These are phyloP conservation scores for Colletotrichum higginsianum DNA, from an alignment of 2,329 filamentous ascomycete species.

Conservation along the genomic window DNA sequence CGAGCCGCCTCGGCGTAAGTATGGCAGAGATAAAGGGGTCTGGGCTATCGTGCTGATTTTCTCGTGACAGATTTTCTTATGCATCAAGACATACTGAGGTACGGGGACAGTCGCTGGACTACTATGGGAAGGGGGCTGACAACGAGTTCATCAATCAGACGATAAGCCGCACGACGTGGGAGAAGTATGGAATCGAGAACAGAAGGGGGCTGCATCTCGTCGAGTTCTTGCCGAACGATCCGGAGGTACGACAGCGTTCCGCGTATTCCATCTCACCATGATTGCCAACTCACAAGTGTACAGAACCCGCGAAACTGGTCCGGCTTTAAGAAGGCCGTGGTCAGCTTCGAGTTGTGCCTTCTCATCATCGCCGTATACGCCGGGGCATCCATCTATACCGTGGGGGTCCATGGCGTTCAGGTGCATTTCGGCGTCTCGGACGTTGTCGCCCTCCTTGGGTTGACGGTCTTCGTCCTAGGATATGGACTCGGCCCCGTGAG, in stretches of 20 bases:
- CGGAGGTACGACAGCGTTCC: constrained; percentile 23
- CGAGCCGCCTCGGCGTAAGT: neutral
- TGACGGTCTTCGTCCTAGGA: constrained; percentile 84
- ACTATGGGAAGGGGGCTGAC: neutral
- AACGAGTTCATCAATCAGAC: constrained; percentile 17
- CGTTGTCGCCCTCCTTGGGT: constrained; percentile 79
- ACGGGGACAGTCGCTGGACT: constrained; percentile 4
- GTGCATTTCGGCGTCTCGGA: constrained; percentile 77
- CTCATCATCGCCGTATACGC: constrained; percentile 33
- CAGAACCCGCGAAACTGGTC: constrained; percentile 89
- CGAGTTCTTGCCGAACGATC: constrained; percentile 37
- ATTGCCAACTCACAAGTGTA: neutral
- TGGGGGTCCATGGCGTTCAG: constrained; percentile 76
- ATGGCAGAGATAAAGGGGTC: neutral
- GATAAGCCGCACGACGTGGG: constrained; percentile 16
- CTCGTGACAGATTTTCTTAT: neutral
- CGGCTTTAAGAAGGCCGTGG: constrained; percentile 68
- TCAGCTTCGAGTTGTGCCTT: constrained; percentile 72
- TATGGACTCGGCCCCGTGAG: constrained; percentile 76
- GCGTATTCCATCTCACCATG: too few species aligned
- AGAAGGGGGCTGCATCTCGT: constrained; percentile 25
- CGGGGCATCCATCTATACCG: constrained; percentile 78
- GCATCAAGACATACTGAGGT: constrained; percentile 20
- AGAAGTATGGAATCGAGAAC: constrained; percentile 20
- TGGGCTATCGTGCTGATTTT: neutral